Conservation (phyloP, 495 filamentous ascomycete genomes). For the Venustampulla echinocandica region DNA sequence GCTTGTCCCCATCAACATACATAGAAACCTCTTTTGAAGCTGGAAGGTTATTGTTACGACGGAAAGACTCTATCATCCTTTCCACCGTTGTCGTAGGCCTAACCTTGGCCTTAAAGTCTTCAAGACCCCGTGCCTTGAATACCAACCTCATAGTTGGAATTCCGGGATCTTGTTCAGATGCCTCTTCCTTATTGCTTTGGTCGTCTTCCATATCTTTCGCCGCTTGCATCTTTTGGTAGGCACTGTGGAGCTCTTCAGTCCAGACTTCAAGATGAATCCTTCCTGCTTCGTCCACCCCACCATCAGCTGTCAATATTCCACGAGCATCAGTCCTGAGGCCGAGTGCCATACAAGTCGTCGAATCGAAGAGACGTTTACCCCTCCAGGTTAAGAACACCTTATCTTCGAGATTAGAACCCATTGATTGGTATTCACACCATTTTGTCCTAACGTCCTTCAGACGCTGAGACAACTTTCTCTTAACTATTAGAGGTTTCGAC, state of each 20-base stretch:
- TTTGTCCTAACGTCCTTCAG: constrained; percentile 55
- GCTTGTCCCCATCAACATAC: constrained; percentile 70
- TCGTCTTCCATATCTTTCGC: constrained; percentile 22
- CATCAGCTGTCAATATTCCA: constrained; percentile 27
- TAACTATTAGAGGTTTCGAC: constrained; percentile 55
- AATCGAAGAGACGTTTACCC: constrained; percentile 59
- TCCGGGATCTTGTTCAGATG: constrained; percentile 19
- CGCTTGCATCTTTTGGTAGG: constrained; percentile 32
- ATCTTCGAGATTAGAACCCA: constrained; percentile 30
- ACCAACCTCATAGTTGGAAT: constrained; percentile 45
- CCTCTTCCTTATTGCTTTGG: constrained; percentile 9
- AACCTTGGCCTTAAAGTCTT: constrained; percentile 30
- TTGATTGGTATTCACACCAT: constrained; percentile 48
- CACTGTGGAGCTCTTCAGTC: constrained; percentile 51
- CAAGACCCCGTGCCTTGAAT: constrained; percentile 34
- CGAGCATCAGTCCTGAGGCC: constrained; percentile 42
- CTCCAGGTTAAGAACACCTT: constrained; percentile 73
- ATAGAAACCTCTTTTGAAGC: constrained; percentile 49
- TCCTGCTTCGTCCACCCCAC: constrained; percentile 28
- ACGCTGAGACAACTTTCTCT: constrained; percentile 54
- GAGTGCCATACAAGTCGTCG: constrained; percentile 62
- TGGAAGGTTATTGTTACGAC: constrained; percentile 20
- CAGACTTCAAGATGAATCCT: constrained; percentile 64
- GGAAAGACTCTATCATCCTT: constrained; percentile 32
- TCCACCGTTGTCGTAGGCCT: constrained; percentile 30